A percentile compares a stretch with the other conserved stretches of the same genome.
phyloP scores from a whole-genome alignment of 78 protist species.

The Planoprotostelium fungivorum region DNA sequence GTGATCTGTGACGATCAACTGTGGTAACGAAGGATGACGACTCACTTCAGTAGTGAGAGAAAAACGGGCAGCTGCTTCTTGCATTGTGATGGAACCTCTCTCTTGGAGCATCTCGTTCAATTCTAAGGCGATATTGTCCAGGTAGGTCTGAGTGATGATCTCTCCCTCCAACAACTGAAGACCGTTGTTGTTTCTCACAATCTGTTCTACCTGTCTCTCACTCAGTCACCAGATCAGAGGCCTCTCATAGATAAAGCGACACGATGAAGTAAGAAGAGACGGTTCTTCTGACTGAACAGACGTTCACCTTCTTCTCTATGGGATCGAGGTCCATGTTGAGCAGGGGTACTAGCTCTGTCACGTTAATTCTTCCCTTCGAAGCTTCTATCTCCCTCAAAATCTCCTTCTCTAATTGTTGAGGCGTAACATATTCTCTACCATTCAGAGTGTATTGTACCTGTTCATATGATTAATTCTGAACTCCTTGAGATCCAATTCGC shows the following conservation, averaged over 20 bases:
- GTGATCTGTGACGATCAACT: background rate
- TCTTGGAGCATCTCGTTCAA: background rate
- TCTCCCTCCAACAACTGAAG: background rate
- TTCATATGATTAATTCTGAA: too few species aligned
- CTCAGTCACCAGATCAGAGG: too few species aligned
- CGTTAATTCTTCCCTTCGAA: slow-evolving; percentile 60
- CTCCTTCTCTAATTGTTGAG: slow-evolving; percentile 60
- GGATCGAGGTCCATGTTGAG: slow-evolving; percentile 53
- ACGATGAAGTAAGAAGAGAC: too few species aligned
- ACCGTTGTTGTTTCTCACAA: background rate
- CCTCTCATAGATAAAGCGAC: too few species aligned
- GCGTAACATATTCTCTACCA: slow-evolving; percentile 78
- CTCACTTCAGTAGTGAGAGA: background rate
- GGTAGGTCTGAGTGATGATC: background rate
- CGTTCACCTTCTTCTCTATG: slow-evolving; percentile 45
- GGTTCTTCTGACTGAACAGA: too few species aligned
- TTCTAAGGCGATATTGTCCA: background rate
- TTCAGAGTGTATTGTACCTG: slow-evolving; percentile 36
- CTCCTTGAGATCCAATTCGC: too few species aligned
- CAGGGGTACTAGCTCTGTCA: slow-evolving; percentile 51
- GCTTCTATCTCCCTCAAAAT: slow-evolving; percentile 60
- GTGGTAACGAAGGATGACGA: background rate
- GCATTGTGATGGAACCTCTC: background rate
- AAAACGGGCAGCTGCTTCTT: background rate
- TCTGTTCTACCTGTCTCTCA: background rate